Conservation (phyloP, 495 filamentous ascomycete species). For the Opeltia flavorubescens region DNA sequence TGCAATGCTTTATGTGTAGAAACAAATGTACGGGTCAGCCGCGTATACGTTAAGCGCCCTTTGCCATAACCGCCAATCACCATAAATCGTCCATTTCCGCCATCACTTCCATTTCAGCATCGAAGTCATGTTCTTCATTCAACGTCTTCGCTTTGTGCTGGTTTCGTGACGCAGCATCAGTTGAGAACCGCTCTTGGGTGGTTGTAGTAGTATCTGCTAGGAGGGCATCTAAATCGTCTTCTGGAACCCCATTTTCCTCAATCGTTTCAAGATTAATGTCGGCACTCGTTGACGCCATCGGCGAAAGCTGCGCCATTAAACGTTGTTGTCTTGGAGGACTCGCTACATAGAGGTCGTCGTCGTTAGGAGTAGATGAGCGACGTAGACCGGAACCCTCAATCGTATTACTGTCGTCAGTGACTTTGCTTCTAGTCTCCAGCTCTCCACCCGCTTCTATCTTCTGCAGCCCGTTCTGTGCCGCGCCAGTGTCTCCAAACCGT, state of each 20-base stretch:
- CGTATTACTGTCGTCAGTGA: no score
- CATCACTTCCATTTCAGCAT: conserved; percentile 55
- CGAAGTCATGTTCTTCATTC: conserved; percentile 22
- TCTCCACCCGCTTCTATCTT: neutral
- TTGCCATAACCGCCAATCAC: conserved; percentile 31
- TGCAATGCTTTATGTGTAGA: no score
- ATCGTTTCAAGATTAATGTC: no score
- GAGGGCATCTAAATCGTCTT: conserved; percentile 34
- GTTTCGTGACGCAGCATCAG: neutral
- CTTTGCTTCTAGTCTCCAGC: neutral
- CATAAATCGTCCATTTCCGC: conserved; percentile 49
- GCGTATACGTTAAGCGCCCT: no score
- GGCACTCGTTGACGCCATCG: no score
- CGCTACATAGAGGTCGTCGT: conserved; percentile 5
- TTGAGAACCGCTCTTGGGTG: neutral
- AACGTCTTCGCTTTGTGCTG: neutral
- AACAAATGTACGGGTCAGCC: no score
- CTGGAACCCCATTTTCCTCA: conserved; percentile 15
- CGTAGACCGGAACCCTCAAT: no score
- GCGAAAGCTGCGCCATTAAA: neutral
- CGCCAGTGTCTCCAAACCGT: neutral
- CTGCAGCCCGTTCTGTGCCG: neutral
- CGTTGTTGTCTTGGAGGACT: neutral
- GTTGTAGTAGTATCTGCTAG: conserved; percentile 22
- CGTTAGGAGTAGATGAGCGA: no score